Base-by-base conservation (phyloP, 2,329 filamentous ascomycete genomes). In the Pseudocercospora vitis region DNA sequence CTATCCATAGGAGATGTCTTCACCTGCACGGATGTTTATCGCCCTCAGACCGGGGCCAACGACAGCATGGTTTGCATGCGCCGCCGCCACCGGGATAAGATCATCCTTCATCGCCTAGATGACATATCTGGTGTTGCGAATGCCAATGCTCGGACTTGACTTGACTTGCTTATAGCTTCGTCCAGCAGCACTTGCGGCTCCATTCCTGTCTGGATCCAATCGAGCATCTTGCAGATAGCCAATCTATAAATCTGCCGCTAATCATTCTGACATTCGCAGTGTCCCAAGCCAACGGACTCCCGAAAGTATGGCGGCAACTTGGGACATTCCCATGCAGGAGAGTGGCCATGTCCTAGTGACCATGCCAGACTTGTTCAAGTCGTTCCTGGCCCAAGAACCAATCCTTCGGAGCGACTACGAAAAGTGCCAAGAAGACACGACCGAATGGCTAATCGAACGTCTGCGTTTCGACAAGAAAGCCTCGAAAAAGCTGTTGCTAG, bases 271-370 rank as follows among this genome's bases (percentile, higher is more conserved):
- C n/a, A n/a, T n/a, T n/a, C n/a, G n/a, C n/a, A n/a, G n/a, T n/a
- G n/a, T n/a, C n/a, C n/a, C n/a, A n/a, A n/a, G n/a, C n/a, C n/a
- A n/a, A 7, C 11, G 11, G 6, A 29, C 26, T 21, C 19, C 33
- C n/a, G 37, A 42, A 18, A 42, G 18, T 42, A 42, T 42, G 37
- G 37, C 37, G 19, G 37, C 37, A 12, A 23, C 37, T 42, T 42
- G 37, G 37, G 37, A 42, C 21, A 42, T 42, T 23, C 37, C 37
- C 8, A 42, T 42, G n/a, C 37, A 42, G 19, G 37, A 42, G 24
- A 12, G n/a, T 12, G 37, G 37, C 37, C 37, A 42, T 42, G 37
- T 42, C 18, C 37, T 42, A 8, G 37, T 42, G 18, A 42, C 16
- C n/a, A 42, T 42, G 21, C 19, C 37, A 42, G 37, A 42, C 24